These are phyloP conservation scores for Dactylellina parvicollis DNA, from an alignment of 2,329 filamentous ascomycete genomes.

Conservation along the genomic window DNA sequence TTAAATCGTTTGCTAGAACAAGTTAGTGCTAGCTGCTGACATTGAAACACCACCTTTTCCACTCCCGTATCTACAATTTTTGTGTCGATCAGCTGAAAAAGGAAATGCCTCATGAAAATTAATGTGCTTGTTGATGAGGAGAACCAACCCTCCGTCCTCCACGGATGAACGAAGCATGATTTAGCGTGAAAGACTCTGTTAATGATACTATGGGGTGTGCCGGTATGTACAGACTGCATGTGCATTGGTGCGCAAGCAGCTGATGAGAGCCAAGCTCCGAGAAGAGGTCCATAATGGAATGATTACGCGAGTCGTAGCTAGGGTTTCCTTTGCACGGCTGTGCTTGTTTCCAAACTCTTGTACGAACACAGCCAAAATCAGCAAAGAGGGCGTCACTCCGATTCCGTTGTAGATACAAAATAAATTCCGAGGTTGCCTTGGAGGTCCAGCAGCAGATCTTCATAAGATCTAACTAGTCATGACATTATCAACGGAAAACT, in stretches of 20 bases:
- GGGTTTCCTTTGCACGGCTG: conserved; percentile 21
- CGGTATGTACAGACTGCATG: conserved; percentile 5
- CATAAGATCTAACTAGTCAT: conserved; percentile 13
- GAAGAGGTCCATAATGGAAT: conserved; percentile 16
- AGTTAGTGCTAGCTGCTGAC: conserved; percentile 16
- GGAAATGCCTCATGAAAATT: conserved; percentile 47
- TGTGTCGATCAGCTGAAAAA: conserved; percentile 45
- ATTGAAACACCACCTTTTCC: conserved; percentile 29
- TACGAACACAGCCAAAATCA: too few species aligned
- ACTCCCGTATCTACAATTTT: conserved; percentile 14
- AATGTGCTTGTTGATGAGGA: conserved; percentile 24
- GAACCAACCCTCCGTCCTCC: conserved; percentile 20
- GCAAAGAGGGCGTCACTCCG: too few species aligned
- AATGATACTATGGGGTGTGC: not conserved
- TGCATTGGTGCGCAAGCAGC: conserved; percentile 3
- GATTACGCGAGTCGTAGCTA: conserved; percentile 42
- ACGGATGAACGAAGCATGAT: conserved; percentile 25
- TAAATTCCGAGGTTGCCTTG: too few species aligned
- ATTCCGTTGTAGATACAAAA: too few species aligned
- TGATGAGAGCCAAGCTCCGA: conserved; percentile 8
- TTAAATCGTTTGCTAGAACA: conserved; percentile 10
- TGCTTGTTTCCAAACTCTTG: conserved; percentile 33
- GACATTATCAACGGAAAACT: conserved; percentile 12
- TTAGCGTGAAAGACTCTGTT: conserved; percentile 3
- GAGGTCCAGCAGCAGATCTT: conserved; percentile 15